phyloP scores from a whole-genome alignment of 192 early-diverging fungal species.

The Coemansia asiatica region DNA sequence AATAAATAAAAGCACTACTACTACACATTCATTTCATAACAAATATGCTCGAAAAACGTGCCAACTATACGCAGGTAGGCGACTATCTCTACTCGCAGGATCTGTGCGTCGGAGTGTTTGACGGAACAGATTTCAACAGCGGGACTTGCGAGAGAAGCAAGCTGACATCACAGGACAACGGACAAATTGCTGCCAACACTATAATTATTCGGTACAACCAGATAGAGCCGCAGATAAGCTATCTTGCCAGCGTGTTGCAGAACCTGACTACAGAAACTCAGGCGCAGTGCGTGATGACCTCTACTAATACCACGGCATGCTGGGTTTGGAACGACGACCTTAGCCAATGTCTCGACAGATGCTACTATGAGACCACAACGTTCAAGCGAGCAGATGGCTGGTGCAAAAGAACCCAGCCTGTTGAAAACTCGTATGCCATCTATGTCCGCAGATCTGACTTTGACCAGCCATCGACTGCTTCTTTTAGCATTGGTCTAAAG shows the following conservation, averaged over 20 bases:
- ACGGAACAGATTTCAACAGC: slow-evolving; percentile 46
- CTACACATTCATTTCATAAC: slow-evolving; percentile 1
- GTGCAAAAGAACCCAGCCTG: slow-evolving; percentile 23
- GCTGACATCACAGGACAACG: slow-evolving; percentile 10
- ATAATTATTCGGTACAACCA: slow-evolving; percentile 48
- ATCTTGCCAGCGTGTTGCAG: slow-evolving; percentile 20
- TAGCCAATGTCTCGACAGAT: slow-evolving; percentile 16
- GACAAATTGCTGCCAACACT: slow-evolving; percentile 10
- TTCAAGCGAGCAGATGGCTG: slow-evolving; percentile 14
- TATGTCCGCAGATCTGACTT: slow-evolving; percentile 34
- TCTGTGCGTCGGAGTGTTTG: slow-evolving; percentile 46
- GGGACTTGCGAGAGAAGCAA: slow-evolving; percentile 29
- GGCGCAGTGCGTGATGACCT: slow-evolving; percentile 52
- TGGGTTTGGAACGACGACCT: slow-evolving; percentile 41
- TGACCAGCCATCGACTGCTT: slow-evolving; percentile 2
- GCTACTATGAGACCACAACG: slow-evolving; percentile 9
- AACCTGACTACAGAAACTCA: slow-evolving; percentile 35
- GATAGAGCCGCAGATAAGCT: slow-evolving; percentile 14
- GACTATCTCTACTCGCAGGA: slow-evolving; percentile 48
- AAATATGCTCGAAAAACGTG: slow-evolving; percentile 11
- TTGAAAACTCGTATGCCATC: slow-evolving; percentile 19
- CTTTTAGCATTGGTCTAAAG: not conserved
- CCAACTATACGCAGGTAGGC: slow-evolving; percentile 29
- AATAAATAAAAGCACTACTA: no score
- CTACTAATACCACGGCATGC: slow-evolving; percentile 29